phyloP scores from a whole-genome alignment of 1,284 basidiomycete species.

The Melanopsichium pennsylvanicum region DNA sequence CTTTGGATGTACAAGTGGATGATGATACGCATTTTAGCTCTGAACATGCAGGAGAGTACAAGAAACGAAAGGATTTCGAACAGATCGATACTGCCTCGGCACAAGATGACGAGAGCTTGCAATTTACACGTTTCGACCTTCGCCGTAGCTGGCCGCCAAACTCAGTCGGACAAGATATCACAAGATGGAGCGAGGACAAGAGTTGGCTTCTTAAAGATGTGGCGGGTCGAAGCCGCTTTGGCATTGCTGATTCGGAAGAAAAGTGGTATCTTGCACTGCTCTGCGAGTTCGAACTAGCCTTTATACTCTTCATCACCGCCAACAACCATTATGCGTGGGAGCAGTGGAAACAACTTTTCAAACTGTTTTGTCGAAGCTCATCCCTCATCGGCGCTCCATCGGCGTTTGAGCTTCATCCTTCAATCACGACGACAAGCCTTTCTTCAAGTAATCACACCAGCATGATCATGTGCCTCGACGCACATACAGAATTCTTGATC shows the following conservation, averaged over 20 bases:
- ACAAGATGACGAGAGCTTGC: constrained; percentile 16
- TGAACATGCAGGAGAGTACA: not conserved
- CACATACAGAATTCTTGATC: constrained; percentile 26
- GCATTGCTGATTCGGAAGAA: not conserved
- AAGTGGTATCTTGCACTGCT: constrained; percentile 7
- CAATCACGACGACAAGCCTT: not conserved
- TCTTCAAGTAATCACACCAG: not conserved
- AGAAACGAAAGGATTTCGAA: constrained; percentile 2
- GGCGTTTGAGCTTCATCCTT: constrained; percentile 30
- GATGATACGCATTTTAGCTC: not conserved
- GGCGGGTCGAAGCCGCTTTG: constrained; percentile 18
- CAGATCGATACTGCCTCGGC: not conserved
- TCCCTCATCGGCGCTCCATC: constrained; percentile 39
- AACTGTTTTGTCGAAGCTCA: constrained; percentile 44
- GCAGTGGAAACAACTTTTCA: constrained; percentile 40
- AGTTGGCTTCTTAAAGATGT: constrained; percentile 57
- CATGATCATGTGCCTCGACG: not conserved
- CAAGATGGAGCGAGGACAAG: constrained; percentile 60
- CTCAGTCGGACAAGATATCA: constrained; percentile 48
- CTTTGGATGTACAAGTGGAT: constrained; percentile 1
- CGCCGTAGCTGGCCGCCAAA: constrained; percentile 56
- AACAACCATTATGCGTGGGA: constrained; percentile 42
- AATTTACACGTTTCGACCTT: constrained; percentile 51
- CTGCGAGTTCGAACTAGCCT: constrained; percentile 50
- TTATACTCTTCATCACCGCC: constrained; percentile 35